Percentiles rank a stretch among this genome's conserved stretches.
Conservation (phyloP, 176 grass and related monocot species). For the Bolboschoenus planiculmis region DNA sequence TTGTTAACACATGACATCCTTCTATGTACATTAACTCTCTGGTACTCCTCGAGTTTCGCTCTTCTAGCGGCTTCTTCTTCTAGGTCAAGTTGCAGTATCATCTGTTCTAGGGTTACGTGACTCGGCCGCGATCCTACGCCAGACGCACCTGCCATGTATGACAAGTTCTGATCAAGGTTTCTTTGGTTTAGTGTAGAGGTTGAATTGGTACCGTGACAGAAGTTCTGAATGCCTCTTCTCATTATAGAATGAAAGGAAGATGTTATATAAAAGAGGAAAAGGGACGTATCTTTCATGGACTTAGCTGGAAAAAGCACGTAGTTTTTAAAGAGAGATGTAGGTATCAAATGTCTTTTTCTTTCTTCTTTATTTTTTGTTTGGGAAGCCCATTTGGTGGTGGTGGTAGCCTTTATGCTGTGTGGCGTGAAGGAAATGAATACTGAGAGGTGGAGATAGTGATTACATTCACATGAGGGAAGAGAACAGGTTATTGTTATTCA, state of each 20-base stretch:
- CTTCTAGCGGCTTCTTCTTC: conserved; percentile 60
- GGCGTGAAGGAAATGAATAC: conserved; percentile 52
- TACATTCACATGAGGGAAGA: conserved; percentile 45
- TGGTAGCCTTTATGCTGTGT: conserved; percentile 14
- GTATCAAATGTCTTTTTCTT: too few species aligned
- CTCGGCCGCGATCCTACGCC: neutral
- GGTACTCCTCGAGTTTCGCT: conserved; percentile 30
- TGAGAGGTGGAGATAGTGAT: conserved; percentile 28
- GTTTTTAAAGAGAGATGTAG: conserved; percentile 18
- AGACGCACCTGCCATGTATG: conserved; percentile 45
- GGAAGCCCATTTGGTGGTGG: conserved; percentile 20
- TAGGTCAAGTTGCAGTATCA: conserved; percentile 92
- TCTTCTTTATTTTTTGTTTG: neutral
- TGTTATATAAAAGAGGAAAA: conserved; percentile 41
- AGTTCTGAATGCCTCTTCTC: conserved; percentile 50
- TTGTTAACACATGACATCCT: conserved; percentile 83
- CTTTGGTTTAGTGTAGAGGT: conserved; percentile 50
- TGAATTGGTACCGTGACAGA: conserved; percentile 64
- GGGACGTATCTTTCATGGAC: conserved; percentile 33
- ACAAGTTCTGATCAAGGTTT: conserved; percentile 30
- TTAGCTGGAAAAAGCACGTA: neutral
- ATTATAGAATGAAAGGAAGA: conserved; percentile 26
- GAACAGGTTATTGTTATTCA: neutral
- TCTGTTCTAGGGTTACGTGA: conserved; percentile 67
- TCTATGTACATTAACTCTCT: conserved; percentile 19